Evolutionary conservation across 306 rosid species (phyloP).

Genomic region (Comarum palustre): DNA sequence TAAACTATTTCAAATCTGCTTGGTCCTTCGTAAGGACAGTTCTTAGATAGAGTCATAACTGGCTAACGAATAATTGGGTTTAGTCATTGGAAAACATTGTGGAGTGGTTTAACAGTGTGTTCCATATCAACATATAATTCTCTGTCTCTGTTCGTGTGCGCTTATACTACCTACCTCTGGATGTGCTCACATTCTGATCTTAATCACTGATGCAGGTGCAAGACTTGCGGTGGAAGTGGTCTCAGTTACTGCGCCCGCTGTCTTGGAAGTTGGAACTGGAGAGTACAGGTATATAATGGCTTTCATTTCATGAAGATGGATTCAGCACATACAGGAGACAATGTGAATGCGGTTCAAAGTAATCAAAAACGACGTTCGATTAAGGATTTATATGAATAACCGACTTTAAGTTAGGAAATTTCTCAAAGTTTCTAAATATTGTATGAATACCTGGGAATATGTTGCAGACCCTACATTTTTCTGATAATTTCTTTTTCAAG

Average conservation of each 20-base stretch:
- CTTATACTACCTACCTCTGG: not conserved
- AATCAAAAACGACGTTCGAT: constrained; percentile 12
- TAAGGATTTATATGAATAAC: constrained; percentile 25
- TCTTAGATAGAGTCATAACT: not conserved
- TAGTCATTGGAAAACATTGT: not conserved
- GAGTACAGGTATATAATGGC: constrained; percentile 79
- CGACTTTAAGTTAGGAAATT: not conserved
- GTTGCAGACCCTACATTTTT: not conserved
- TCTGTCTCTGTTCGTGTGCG: not conserved
- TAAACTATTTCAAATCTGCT: not conserved
- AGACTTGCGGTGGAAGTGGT: constrained; percentile 82
- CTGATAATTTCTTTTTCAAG: not conserved
- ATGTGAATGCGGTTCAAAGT: constrained; percentile 25
- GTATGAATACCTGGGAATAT: not conserved
- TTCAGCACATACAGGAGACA: constrained; percentile 26
- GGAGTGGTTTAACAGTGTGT: not conserved
- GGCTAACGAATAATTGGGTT: not conserved
- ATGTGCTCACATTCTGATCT: constrained; percentile 1
- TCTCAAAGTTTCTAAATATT: not conserved
- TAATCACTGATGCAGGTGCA: constrained; percentile 48
- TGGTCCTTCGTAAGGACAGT: not conserved
- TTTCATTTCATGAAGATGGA: constrained; percentile 71
- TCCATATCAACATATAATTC: not conserved
- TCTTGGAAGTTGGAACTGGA: constrained; percentile 84
- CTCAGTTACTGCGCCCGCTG: constrained; percentile 79